Base-by-base conservation (phyloP, 2,329 filamentous ascomycete species). In the Cercospora nicotianae region DNA sequence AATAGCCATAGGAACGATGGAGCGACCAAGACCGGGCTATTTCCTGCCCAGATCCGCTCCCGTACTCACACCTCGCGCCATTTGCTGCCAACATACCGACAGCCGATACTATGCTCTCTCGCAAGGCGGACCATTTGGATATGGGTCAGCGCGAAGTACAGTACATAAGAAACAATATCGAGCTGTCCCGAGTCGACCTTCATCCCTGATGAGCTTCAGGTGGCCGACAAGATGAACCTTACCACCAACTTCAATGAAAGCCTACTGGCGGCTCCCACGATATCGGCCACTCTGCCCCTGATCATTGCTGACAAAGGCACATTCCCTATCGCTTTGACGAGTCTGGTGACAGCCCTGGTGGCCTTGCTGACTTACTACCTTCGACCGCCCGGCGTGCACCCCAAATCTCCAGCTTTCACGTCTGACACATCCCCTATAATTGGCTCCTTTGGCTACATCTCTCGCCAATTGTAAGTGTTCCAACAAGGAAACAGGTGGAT, bases 381-480 rank as follows among this genome's bases (percentile, higher is more conserved):
- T 57, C 53, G 53, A 30, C 53, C 53, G 23, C 53, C 53, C 13
- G 53, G 13, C 12, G 53, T 57, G 28, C 53, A 57, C 23, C 53
- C 53, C 63, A 64, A 64, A 31, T 58, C 61, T 20, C 66, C 66
- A 12, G 33, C 57, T 8, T 68, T 68, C 63, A 65, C 63, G 5
- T 60, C 58, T 10, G 66, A 68, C n/a, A 68, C 66, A 9, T 36
- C 36, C 20, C 66, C 66, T 9, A 62, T 68, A 42, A 65, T 68
- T 20, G 66, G 66, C 33, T 68, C 66, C 1, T 70, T 57, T 9
- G 53, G 53, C 28, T 57, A 57, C 53, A 57, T 57, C 8, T 57
- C 53, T 9, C 53, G 53, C 23, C 53, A 57, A 30, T 12, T 30
- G 53, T 57, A 57, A 57, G 53, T 57, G 7, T 5, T 30, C 3